These are phyloP conservation scores for Asterophora parasitica DNA, from an alignment of 768 basidiomycete species.

Conservation along the genomic window DNA sequence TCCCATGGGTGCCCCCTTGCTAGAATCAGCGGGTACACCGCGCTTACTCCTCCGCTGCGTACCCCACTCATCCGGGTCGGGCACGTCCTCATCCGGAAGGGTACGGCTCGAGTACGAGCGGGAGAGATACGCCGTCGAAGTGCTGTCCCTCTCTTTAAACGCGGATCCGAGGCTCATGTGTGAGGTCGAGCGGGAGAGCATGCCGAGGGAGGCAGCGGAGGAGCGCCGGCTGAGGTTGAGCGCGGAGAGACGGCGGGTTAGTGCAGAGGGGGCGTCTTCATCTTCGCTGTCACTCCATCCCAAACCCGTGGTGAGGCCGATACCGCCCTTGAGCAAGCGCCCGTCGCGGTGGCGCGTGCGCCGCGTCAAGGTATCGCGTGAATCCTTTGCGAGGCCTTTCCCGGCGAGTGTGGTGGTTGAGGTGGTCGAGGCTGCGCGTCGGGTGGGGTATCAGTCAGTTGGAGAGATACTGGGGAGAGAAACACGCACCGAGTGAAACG, in stretches of 20 bases:
- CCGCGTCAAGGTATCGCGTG: constrained; percentile 52
- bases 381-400: constrained; percentile 40
- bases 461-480: background rate
- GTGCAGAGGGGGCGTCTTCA: constrained; percentile 65
- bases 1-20: background rate
- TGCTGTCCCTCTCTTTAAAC: no score
- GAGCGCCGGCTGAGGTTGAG: constrained; percentile 46
- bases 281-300: constrained; percentile 79
- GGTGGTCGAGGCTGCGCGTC: constrained; percentile 9
- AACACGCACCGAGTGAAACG: constrained; percentile 28
- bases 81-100: background rate
- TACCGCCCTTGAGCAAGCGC: constrained; percentile 49
- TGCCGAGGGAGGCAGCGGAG: constrained; percentile 42
- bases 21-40: background rate
- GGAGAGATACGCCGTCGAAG: constrained; percentile 17
- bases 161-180: background rate
- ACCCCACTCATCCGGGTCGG: constrained; percentile 3
- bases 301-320: constrained; percentile 66
- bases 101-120: constrained; percentile 19
- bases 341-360: constrained; percentile 62
- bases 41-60: no score
- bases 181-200: constrained; percentile 20
- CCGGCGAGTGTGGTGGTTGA: constrained; percentile 1
- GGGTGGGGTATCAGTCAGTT: no score
- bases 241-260: constrained; percentile 57